Percentiles rank a stretch among this genome's conserved stretches.
phyloP scores from a whole-genome alignment of 768 basidiomycete genomes.

The Pleurotus djamor region DNA sequence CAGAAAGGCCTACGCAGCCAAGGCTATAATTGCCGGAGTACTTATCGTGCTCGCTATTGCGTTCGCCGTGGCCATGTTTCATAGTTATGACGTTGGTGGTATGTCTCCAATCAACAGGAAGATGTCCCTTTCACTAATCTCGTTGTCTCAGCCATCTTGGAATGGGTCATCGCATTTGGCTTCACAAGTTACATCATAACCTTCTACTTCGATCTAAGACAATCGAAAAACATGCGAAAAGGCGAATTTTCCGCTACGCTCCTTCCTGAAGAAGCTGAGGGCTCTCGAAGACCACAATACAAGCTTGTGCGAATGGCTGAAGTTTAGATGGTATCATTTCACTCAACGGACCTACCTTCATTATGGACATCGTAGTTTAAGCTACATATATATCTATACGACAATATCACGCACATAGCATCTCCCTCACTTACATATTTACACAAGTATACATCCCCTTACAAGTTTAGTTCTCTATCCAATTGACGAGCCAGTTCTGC shows the following conservation, averaged over 20 bases:
- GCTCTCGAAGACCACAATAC: no score
- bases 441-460: background rate
- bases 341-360: no score
- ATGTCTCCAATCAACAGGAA: conserved; percentile 6
- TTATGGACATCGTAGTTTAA: no score
- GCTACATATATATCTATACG: no score
- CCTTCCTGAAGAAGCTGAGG: background rate
- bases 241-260: conserved; percentile 32
- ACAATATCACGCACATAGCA: no score
- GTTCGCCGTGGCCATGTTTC: conserved; percentile 54
- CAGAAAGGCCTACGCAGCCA: conserved; percentile 53
- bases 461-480: conserved; percentile 52
- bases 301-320: no score
- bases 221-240: conserved; percentile 49
- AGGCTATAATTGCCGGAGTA: conserved; percentile 55
- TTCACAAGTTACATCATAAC: conserved; percentile 74
- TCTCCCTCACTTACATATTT: background rate
- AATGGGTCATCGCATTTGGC: conserved; percentile 73
- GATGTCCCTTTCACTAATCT: background rate
- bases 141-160: conserved; percentile 50
- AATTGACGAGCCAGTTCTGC: conserved; percentile 49
- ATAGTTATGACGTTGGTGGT: conserved; percentile 49
- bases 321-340: no score
- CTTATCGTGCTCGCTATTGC: conserved; percentile 63
- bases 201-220: conserved; percentile 69